These are phyloP conservation scores for Maudiozyma bulderi DNA, from an alignment of 805 yeast genomes.

Conservation along the genomic window DNA sequence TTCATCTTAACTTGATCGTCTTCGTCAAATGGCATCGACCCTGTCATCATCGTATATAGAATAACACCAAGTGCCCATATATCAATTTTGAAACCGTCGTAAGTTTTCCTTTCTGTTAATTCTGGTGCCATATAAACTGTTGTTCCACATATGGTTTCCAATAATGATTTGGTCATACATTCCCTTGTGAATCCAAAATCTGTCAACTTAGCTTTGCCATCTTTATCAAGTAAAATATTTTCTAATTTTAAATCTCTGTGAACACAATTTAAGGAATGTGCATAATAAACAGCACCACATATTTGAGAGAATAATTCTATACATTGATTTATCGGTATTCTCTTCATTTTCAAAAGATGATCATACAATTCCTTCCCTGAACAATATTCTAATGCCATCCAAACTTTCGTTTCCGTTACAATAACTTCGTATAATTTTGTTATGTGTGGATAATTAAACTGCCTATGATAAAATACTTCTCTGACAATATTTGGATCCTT, in stretches of 20 bases:
- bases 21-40: slow-evolving; percentile 88
- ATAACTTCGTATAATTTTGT: slow-evolving; percentile 80
- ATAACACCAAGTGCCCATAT: slow-evolving; percentile 91
- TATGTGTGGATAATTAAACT: slow-evolving; percentile 73
- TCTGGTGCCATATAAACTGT: slow-evolving; percentile 97
- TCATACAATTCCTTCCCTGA: slow-evolving; percentile 72
- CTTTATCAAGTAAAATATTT: slow-evolving; percentile 54
- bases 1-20: slow-evolving; percentile 57
- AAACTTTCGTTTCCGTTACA: slow-evolving; percentile 66
- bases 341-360: slow-evolving; percentile 43
- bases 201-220: slow-evolving; percentile 60
- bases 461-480: slow-evolving; percentile 82
- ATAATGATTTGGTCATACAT: slow-evolving; percentile 41
- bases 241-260: slow-evolving; percentile 83
- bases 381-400: slow-evolving; percentile 88
- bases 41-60: slow-evolving; percentile 71
- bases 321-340: slow-evolving; percentile 43
- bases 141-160: slow-evolving; percentile 89
- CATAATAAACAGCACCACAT: slow-evolving; percentile 48
- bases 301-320: slow-evolving; percentile 53
- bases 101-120: slow-evolving; percentile 54
- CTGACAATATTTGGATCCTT: slow-evolving; percentile 80
- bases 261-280: slow-evolving; percentile 67
- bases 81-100: slow-evolving; percentile 74
- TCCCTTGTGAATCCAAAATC: slow-evolving; percentile 95